Percentiles rank a stretch among this genome's conserved stretches.
Evolutionary conservation across 2,329 filamentous ascomycete species (phyloP).

Genomic region (Pyricularia sp.): DNA sequence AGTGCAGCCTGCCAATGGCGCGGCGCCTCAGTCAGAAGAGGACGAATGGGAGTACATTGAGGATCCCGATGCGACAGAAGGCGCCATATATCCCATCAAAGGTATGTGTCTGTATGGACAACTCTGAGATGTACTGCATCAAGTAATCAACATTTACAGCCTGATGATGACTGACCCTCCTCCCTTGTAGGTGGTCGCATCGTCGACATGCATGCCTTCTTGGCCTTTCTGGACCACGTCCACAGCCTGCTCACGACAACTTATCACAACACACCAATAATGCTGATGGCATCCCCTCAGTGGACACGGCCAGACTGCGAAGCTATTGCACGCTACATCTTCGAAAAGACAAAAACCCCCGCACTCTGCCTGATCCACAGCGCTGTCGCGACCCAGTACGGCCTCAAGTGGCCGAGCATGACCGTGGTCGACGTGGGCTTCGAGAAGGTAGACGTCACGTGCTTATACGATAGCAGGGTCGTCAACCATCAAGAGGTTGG

Average conservation of each 20-base stretch:
- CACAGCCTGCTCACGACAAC: constrained; percentile 80
- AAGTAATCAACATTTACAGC: not conserved
- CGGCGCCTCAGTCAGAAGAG: constrained; percentile 26
- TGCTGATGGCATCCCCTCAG: constrained; percentile 77
- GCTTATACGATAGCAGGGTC: constrained; percentile 70
- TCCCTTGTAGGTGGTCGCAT: constrained; percentile 59
- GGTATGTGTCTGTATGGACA: not conserved
- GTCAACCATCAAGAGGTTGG: constrained; percentile 52
- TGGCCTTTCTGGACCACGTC: constrained; percentile 84
- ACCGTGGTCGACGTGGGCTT: constrained; percentile 86
- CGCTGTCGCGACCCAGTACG: constrained; percentile 77
- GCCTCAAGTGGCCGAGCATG: constrained; percentile 59
- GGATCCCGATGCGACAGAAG: constrained; percentile 75
- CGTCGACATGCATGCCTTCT: constrained; percentile 82
- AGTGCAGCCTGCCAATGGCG: constrained; percentile 21
- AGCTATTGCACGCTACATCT: constrained; percentile 81
- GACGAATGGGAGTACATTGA: constrained; percentile 67
- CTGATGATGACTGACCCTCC: constrained; percentile 3
- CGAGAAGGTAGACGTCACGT: constrained; percentile 85
- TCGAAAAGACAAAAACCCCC: constrained; percentile 92
- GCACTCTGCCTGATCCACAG: constrained; percentile 85
- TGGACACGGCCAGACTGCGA: constrained; percentile 87
- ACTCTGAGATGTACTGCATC: not conserved
- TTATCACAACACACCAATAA: constrained; percentile 90
- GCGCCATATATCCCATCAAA: constrained; percentile 72